A percentile compares a stretch with the other conserved stretches of the same genome.
phyloP scores from a whole-genome alignment of 352 stramenopile species.

The Pythium folliculosum region DNA sequence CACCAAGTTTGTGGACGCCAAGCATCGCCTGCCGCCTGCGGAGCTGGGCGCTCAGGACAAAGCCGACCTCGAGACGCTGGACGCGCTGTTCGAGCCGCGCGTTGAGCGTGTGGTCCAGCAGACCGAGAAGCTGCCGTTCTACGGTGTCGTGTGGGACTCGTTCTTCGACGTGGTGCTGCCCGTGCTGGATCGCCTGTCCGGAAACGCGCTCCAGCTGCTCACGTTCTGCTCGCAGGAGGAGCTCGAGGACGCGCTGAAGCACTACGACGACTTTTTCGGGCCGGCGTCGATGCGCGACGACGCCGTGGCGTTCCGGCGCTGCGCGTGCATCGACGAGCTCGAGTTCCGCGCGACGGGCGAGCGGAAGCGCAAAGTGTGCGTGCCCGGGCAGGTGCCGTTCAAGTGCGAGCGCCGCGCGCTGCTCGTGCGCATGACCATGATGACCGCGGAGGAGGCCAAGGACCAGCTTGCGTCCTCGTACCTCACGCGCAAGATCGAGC shows the following conservation, averaged over 20 bases:
- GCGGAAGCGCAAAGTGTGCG: constrained; percentile 46
- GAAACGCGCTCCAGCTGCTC: constrained; percentile 25
- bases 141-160: constrained; percentile 53
- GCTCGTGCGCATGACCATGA: constrained; percentile 61
- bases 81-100: constrained; percentile 49
- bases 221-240: constrained; percentile 40
- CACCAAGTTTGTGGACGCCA: constrained; percentile 18
- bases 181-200: constrained; percentile 37
- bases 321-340: constrained; percentile 49
- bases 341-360: constrained; percentile 25
- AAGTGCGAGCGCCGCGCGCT: constrained; percentile 46
- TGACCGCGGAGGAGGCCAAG: constrained; percentile 63
- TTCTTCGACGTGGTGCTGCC: constrained; percentile 54
- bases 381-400: constrained; percentile 41
- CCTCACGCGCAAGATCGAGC: constrained; percentile 47
- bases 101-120: constrained; percentile 38
- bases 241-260: constrained; percentile 52
- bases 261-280: constrained; percentile 65
- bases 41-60: background rate
- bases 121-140: constrained; percentile 50
- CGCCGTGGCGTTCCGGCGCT: constrained; percentile 40
- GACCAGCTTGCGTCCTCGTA: constrained; percentile 66
- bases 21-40: background rate
- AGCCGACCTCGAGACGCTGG: constrained; percentile 34
- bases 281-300: constrained; percentile 32